phyloP scores from a whole-genome alignment of 257 asterid species.

The Salvia rosmarinus region DNA sequence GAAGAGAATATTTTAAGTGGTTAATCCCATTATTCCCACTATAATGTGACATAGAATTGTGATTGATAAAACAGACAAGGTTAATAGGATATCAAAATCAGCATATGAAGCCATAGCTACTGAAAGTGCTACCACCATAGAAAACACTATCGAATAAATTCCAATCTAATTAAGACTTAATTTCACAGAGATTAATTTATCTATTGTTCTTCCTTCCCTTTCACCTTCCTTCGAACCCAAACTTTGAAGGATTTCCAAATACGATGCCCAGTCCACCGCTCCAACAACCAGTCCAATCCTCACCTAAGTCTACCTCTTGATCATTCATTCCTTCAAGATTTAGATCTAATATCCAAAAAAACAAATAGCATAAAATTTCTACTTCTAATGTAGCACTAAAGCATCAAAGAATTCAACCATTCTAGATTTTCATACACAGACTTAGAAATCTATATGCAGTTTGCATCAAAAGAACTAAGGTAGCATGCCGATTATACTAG shows the following conservation, averaged over 20 bases:
- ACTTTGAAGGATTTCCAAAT: conserved; percentile 4
- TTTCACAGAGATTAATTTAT: not conserved
- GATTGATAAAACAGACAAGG: not conserved
- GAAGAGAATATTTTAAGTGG: not conserved
- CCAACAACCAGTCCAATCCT: conserved; percentile 22
- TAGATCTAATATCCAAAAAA: conserved; percentile 4
- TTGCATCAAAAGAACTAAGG: not conserved
- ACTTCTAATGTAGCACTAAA: not conserved
- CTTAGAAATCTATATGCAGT: not conserved
- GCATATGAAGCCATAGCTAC: not conserved
- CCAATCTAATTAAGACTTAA: not conserved
- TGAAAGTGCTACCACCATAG: not conserved
- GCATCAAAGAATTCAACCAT: not conserved
- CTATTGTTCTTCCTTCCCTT: not conserved
- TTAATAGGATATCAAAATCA: not conserved
- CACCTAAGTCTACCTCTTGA: conserved; percentile 9
- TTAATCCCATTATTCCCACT: not conserved
- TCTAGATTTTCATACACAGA: not conserved
- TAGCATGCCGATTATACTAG: not conserved
- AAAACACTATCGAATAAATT: not conserved
- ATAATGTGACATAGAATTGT: not conserved
- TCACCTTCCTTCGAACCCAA: not conserved
- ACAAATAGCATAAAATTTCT: not conserved
- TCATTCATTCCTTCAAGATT: not conserved
- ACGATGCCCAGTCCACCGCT: not conserved